phyloP scores from a whole-genome alignment of 2,329 filamentous ascomycete species.

The Fusarium pseudoanthophilum region DNA sequence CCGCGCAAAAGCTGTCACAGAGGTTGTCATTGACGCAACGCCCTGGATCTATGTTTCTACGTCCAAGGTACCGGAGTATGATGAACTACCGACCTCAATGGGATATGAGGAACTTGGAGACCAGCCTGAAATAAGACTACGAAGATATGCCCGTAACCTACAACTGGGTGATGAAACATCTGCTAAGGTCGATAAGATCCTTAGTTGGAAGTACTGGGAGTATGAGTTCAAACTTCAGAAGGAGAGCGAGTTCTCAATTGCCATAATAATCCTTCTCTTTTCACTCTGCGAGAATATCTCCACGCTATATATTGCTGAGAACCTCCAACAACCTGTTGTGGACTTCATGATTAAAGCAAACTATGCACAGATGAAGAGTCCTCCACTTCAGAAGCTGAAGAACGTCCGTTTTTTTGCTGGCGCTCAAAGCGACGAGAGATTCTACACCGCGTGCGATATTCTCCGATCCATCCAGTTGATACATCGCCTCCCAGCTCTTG shows the following conservation, averaged over 20 bases:
- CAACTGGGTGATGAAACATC: fast-evolving
- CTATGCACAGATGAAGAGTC: not conserved
- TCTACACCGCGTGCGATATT: not conserved
- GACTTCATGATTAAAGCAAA: not conserved
- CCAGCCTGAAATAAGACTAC: fast-evolving
- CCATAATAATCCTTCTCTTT: not conserved
- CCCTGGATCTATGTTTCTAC: not conserved
- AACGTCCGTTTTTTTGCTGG: not conserved
- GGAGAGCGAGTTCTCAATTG: not conserved
- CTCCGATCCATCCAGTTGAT: not conserved
- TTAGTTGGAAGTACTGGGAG: not conserved
- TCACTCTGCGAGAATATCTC: not conserved
- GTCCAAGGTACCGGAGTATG: fast-evolving
- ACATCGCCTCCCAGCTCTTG: not conserved
- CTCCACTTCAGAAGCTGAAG: not conserved
- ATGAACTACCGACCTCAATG: not conserved
- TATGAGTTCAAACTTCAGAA: not conserved
- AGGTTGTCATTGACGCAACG: not conserved
- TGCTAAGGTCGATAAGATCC: not conserved
- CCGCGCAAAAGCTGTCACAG: not conserved
- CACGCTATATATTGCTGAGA: not conserved
- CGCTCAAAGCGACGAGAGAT: not conserved
- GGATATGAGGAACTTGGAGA: not conserved
- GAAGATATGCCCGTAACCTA: not conserved
- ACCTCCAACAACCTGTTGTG: not conserved